Base-by-base conservation (phyloP, 1,139 yeast species). In the Saccharomyces pastorianus region DNA sequence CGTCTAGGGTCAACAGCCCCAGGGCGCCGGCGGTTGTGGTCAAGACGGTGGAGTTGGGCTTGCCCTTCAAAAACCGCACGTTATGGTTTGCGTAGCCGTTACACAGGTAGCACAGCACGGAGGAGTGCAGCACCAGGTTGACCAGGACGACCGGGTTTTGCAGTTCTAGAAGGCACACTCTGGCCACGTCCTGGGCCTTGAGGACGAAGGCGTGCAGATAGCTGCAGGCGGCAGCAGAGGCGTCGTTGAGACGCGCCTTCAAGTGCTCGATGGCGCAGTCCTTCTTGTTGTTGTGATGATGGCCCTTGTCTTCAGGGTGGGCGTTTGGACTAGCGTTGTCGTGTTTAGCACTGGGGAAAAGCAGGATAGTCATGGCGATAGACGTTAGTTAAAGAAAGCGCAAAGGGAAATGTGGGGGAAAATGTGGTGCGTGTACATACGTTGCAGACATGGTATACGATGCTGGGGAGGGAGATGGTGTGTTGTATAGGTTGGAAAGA, bases 111-210 rank as follows among this genome's bases (percentile, higher is more conserved):
- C 77, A 73, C 41, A 76, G 66, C 7, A 81, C 79, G 50, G 80
- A 75, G n/a, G 77, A 66, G 31, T 81, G 78, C 50, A 81, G 76
- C 47, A 80, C 71, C 1, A 77, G 68, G 68, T 83, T 86, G 42
- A 79, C 69, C 25, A 80, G 71, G 51, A 83, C 85, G n/a, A 80
- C 85, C 0, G 88, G 88, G 71, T 83, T 82, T 65, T 81, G 76
- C 59, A 83, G 72, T 65, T 81, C 84, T n/a, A 51, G 29, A 8
- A 52, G 46, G 9, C 59, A 60, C 46, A 52, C 55, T 34, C 46
- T 46, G 17, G 59, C 60, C 25, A 56, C 48, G 13, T 54, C 25
- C 42, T 55, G 59, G 46, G 62, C 53, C 32, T 51, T 53, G 17
- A 55, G 50, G 20, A 55, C 57, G 3, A 44, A 11, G 11, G 44